Evolutionary conservation across 1,284 basidiomycete species (phyloP), one percentile per base, ranked within the genome.

Genomic region (Ceratobasidium sp.): DNA sequence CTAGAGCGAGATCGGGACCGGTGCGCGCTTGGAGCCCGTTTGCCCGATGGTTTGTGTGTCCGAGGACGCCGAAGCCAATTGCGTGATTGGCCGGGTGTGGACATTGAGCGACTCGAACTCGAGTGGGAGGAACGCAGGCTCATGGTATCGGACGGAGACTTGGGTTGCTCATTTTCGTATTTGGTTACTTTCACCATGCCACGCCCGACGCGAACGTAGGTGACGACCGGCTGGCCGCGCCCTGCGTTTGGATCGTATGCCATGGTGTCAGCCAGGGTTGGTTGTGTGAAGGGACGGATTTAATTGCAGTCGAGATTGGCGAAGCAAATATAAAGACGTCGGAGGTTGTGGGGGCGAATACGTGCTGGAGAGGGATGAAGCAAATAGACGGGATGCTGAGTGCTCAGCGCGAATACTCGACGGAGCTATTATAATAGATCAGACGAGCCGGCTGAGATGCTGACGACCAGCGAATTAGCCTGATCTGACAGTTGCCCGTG

Each of bases 161-260:
- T 72, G 69, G 69, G 69, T 19, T 72, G 69, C 51, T 72, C 57
- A 22, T 51, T 72, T 72, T 72, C 69, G 57, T 72, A 72, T 41
- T 72, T 72, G 69, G 69, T 72, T 2, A 72, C 57, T 62, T 72
- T 72, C 56, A 72, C 69, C 69, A 72, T 72, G 56, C 69, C 69
- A 17, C 69, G 69, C 14, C 69, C 69, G 29, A 72, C 69, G 31
- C 69, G 69, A 19, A 72, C 69, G 36, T 72, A 72, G 69, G 56
- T 62, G 36, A 72, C 69, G 7, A 72, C 45, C 57, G 57, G 56
- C n/a, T 57, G 69, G 9, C 69, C 69, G n/a, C 57, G 69, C 6
- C 47, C 69, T 62, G 69, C 57, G 31, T 44, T 60, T 62, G 69
- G 14, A 33, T 72, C 69, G 29, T 51, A 17, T 7, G 69, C 31